phyloP scores from a whole-genome alignment of 371 early-diverging fungal species.

The Sporodiniella umbellata region DNA sequence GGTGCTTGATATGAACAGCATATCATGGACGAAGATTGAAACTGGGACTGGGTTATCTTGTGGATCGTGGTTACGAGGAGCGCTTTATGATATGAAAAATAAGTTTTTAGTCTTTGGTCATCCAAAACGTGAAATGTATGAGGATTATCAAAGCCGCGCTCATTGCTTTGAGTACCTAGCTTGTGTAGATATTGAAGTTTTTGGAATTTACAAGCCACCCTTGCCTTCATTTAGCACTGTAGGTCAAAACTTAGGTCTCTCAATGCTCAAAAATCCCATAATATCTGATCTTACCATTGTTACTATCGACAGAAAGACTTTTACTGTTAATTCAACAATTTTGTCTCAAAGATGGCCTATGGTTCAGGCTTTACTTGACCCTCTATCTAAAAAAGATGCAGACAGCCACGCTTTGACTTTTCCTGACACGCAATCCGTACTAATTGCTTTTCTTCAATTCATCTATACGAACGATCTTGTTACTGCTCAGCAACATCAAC shows the following conservation, averaged over 20 bases:
- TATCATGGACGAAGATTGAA: slow-evolving; percentile 65
- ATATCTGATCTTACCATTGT: slow-evolving; percentile 55
- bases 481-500: slow-evolving; percentile 51
- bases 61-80: slow-evolving; percentile 73
- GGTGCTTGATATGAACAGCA: slow-evolving; percentile 60
- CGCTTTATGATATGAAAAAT: slow-evolving; percentile 54
- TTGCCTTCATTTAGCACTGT: slow-evolving; percentile 23
- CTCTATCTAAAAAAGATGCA: slow-evolving; percentile 12
- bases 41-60: slow-evolving; percentile 58
- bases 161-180: slow-evolving; percentile 58
- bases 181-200: slow-evolving; percentile 58
- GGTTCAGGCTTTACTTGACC: slow-evolving; percentile 20
- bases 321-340: slow-evolving; percentile 60
- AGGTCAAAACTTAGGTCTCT: slow-evolving; percentile 53
- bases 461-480: slow-evolving; percentile 64
- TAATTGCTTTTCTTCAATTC: slow-evolving; percentile 61
- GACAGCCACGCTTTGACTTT: slow-evolving; percentile 23
- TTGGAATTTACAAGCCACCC: slow-evolving; percentile 58
- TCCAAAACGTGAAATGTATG: slow-evolving; percentile 52
- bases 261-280: slow-evolving; percentile 52
- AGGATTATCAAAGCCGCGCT: slow-evolving; percentile 73
- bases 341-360: slow-evolving; percentile 65
- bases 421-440: slow-evolving; percentile 54
- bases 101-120: slow-evolving; percentile 73
- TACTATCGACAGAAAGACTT: slow-evolving; percentile 50